Evolutionary conservation across 139 green algal species (phyloP).

Genomic region (Chlamydomonas sp.): DNA sequence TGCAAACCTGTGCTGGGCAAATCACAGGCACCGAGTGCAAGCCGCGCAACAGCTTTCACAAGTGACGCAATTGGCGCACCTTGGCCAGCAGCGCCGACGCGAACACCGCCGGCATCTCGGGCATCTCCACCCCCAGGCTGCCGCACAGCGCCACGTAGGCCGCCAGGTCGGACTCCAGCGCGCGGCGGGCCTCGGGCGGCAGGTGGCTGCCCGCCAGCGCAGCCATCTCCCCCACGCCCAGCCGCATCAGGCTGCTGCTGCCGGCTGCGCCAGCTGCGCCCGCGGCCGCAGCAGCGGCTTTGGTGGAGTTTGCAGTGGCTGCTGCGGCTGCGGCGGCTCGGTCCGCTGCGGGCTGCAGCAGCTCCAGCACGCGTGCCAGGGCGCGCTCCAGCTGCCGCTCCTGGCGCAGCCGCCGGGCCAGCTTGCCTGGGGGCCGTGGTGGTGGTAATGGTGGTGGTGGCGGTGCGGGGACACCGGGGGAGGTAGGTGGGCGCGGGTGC

Average conservation of each 20-base stretch:
- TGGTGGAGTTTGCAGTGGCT: background rate
- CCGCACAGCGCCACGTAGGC: slow-evolving; percentile 19
- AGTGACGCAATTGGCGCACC: background rate
- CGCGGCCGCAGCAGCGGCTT: background rate
- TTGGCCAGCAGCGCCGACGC: slow-evolving; percentile 17
- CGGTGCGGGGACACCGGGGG: background rate
- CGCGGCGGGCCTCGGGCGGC: slow-evolving; percentile 14
- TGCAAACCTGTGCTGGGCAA: too few relatives aligned
- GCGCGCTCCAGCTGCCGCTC: slow-evolving; percentile 45
- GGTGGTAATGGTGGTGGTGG: background rate
- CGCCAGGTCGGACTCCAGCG: slow-evolving; percentile 43
- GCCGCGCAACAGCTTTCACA: background rate
- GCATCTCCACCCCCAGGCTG: background rate
- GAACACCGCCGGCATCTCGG: slow-evolving; percentile 41
- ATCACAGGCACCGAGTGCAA: background rate
- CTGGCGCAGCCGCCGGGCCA: slow-evolving; percentile 37
- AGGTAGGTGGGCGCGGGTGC: background rate
- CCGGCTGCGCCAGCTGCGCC: background rate
- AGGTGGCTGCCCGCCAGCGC: slow-evolving; percentile 6
- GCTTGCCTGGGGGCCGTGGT: slow-evolving; percentile 22
- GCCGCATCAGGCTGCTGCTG: slow-evolving; percentile 5
- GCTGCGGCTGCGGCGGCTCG: background rate
- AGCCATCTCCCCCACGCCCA: slow-evolving; percentile 26
- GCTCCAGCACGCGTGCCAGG: slow-evolving; percentile 47
- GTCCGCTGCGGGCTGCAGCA: slow-evolving; percentile 46